A percentile compares a stretch with the other conserved stretches of the same genome.
These are phyloP conservation scores for Exophiala alcalophila DNA, from an alignment of 2,329 filamentous ascomycete genomes.

Conservation along the genomic window DNA sequence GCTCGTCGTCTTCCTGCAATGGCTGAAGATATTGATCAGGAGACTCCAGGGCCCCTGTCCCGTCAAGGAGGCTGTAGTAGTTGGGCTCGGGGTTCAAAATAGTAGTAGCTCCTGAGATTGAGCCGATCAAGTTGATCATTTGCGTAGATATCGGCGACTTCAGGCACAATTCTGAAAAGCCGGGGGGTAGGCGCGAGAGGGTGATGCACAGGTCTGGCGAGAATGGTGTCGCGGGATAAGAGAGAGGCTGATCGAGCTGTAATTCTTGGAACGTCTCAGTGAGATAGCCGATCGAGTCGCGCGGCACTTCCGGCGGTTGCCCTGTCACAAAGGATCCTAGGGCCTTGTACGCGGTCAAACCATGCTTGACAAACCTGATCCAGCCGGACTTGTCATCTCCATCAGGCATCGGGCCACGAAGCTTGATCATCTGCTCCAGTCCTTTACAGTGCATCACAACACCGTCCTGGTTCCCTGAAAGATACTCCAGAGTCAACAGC, in stretches of 20 bases:
- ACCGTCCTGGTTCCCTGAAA: conserved; percentile 23
- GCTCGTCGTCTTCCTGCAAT: conserved; percentile 5
- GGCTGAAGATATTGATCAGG: not conserved
- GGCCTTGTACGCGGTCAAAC: conserved; percentile 23
- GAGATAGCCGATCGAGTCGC: conserved; percentile 17
- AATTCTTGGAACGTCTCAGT: conserved; percentile 24
- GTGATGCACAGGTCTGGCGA: conserved; percentile 18
- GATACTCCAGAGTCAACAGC: conserved; percentile 29
- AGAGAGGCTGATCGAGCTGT: conserved; percentile 20
- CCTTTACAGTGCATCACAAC: conserved; percentile 26
- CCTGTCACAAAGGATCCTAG: conserved; percentile 28
- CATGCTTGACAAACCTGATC: conserved; percentile 25
- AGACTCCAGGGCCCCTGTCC: not conserved
- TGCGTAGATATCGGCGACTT: conserved; percentile 24
- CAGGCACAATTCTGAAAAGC: conserved; percentile 23
- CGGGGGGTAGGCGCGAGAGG: conserved; percentile 23
- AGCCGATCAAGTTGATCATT: conserved; percentile 24
- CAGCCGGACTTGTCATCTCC: conserved; percentile 16
- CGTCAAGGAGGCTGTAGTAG: conserved; percentile 2
- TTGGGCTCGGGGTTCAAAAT: conserved; percentile 3
- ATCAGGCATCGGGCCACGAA: conserved; percentile 18
- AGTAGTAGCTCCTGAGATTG: conserved; percentile 15
- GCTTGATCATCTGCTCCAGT: conserved; percentile 24
- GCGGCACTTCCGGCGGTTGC: conserved; percentile 17
- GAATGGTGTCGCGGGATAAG: conserved; percentile 27